These are phyloP conservation scores for Brassica cretica DNA, from an alignment of 345 rosid genomes.

Conservation along the genomic window DNA sequence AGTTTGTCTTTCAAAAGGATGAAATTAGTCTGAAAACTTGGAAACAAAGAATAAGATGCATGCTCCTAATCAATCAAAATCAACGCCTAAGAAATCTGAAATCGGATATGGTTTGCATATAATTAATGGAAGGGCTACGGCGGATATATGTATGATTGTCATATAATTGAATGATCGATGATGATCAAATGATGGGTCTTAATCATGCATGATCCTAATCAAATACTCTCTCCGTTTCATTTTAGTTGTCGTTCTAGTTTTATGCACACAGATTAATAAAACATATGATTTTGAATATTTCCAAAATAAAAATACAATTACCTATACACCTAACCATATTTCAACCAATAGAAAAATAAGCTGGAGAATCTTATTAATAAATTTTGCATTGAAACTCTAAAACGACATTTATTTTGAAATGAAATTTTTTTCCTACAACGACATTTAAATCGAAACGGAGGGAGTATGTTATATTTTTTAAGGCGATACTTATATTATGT, in stretches of 20 bases:
- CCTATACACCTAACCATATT: too few species aligned
- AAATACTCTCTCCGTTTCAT: background rate
- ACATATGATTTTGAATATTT: too few species aligned
- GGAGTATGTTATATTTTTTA: background rate
- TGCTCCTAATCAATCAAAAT: background rate
- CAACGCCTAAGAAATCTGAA: background rate
- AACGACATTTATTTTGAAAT: too few species aligned
- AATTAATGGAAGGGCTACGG: background rate
- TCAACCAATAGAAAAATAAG: too few species aligned
- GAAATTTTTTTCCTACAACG: too few species aligned
- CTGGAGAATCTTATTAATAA: too few species aligned
- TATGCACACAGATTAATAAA: too few species aligned
- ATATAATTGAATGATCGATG: constrained; percentile 21
- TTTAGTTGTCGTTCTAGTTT: too few species aligned
- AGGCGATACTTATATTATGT: background rate
- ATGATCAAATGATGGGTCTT: constrained; percentile 20
- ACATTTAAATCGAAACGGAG: too few species aligned
- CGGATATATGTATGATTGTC: background rate
- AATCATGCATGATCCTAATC: constrained; percentile 5
- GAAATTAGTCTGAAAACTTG: background rate
- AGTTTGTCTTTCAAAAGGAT: background rate
- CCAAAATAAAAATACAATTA: too few species aligned
- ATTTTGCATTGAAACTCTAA: too few species aligned
- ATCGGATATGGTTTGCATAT: background rate
- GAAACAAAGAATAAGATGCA: background rate